These are phyloP conservation scores for Sordariomycetes sp. DNA, from an alignment of 2,329 filamentous ascomycete species.

Conservation along the genomic window DNA sequence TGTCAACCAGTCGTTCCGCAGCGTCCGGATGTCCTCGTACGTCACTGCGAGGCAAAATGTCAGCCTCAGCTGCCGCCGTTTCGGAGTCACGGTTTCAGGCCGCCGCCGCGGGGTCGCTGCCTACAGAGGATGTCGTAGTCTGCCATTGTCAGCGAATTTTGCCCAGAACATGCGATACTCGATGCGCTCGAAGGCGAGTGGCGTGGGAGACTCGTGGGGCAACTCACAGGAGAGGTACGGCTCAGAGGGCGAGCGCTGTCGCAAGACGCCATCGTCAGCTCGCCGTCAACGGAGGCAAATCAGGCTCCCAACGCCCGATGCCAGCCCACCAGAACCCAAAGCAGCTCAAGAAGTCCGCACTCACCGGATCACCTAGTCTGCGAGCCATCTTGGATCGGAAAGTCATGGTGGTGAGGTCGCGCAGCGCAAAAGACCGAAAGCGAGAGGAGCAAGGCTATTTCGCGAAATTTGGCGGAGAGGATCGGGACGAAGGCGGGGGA, in stretches of 20 bases:
- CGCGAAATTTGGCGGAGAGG: not conserved
- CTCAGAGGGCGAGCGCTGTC: constrained; percentile 20
- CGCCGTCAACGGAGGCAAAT: not conserved
- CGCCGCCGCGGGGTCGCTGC: not conserved
- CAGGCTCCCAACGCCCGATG: not conserved
- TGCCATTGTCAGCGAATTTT: constrained; percentile 9
- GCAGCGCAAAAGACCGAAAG: not conserved
- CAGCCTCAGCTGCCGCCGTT: not conserved
- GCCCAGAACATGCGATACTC: not conserved
- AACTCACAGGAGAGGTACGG: constrained; percentile 33
- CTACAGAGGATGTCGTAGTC: constrained; percentile 23
- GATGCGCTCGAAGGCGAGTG: not conserved
- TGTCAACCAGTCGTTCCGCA: constrained; percentile 90
- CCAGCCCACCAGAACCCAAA: not conserved
- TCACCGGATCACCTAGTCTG: constrained; percentile 32
- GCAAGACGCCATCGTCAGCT: not conserved
- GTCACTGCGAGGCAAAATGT: constrained; percentile 5
- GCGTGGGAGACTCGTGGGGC: not conserved
- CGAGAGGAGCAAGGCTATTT: not conserved
- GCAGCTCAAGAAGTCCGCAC: constrained; percentile 8
- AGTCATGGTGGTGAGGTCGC: constrained; percentile 9
- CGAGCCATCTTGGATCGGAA: constrained; percentile 24
- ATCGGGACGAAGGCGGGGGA: not conserved
- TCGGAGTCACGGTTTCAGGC: not conserved
- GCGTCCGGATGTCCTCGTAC: constrained; percentile 68